Evolutionary conservation across 495 filamentous ascomycete species (phyloP), one percentile per base, ranked within the genome.

Genomic region (Lophiotrema nucula): DNA sequence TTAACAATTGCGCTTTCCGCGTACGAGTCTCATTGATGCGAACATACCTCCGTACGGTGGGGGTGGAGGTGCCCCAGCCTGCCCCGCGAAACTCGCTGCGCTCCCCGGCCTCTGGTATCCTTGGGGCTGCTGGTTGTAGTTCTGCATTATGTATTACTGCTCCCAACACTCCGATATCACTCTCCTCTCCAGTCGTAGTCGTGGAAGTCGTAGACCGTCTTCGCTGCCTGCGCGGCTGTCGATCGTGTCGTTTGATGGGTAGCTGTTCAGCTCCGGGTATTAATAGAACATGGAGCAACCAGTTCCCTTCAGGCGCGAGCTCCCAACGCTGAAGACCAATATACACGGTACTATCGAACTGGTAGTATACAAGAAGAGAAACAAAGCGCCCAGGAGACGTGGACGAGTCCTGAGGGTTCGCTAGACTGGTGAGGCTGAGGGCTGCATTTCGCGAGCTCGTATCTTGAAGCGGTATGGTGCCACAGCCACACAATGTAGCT

Each of bases 21-120:
- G 24, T 16, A 35, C 21, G 15, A 43, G 13, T 26, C 16, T 23
- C 12, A 43, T 18, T 35, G n/a, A n/a, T 1, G 1, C 18, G 23
- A 18, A 44, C 43, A 21, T 61, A 65, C 63, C 63, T 66, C 58
- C 58, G 47, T 66, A 66, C 15, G 63, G 35, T 39, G 56, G 56
- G n/a, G 58, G 58, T 8, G 41, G 47, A 16, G 57, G 11, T 10
- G 33, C 62, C 21, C 37, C n/a, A n/a, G n/a, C 28, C 33, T 55
- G 56, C 19, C 51, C 62, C 10, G 31, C 52, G 41, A 65, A 65
- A 33, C 56, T 56, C 10, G 61, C 27, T 31, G 53, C 53, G 23
- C 57, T 65, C 19, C 56, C 57, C 2, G 62, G 62, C 19, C 62
- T 28, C 47, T 60, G 56, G 31, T 60, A 65, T 38, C 52, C 52